These are phyloP conservation scores for Leccinum subfulvum DNA, from an alignment of 1,284 basidiomycete genomes.

Conservation along the genomic window DNA sequence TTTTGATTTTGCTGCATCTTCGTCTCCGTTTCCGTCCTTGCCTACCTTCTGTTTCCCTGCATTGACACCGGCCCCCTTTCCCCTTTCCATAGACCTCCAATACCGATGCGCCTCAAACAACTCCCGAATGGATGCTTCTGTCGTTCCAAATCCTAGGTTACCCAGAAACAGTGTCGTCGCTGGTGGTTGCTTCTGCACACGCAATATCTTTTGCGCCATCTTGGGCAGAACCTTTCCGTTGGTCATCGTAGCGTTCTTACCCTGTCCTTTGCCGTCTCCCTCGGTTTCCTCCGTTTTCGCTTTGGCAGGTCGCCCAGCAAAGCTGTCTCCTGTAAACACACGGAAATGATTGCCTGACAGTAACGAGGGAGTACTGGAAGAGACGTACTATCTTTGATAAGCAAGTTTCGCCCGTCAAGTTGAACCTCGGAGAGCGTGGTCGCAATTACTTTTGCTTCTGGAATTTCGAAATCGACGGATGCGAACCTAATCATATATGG, in stretches of 20 bases:
- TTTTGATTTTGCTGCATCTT: conserved; percentile 25
- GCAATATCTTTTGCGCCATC: conserved; percentile 79
- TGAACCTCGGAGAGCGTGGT: conserved; percentile 80
- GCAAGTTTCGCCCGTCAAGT: conserved; percentile 81
- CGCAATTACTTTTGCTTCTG: conserved; percentile 72
- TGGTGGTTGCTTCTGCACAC: conserved; percentile 80
- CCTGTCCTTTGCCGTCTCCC: conserved; percentile 26
- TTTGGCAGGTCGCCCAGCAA: conserved; percentile 58
- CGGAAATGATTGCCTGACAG: conserved; percentile 7
- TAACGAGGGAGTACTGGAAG: conserved; percentile 6
- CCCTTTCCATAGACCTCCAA: conserved; percentile 29
- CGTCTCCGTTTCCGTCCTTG: conserved; percentile 1
- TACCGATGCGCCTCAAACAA: conserved; percentile 64
- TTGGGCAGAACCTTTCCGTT: conserved; percentile 53
- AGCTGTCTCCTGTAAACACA: conserved; percentile 61
- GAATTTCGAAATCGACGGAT: conserved; percentile 89
- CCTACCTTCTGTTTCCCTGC: conserved; percentile 26
- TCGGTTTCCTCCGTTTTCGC: background rate
- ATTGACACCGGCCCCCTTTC: conserved; percentile 18
- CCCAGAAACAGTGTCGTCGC: conserved; percentile 86
- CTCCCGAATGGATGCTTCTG: conserved; percentile 71
- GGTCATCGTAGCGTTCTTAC: conserved; percentile 29
- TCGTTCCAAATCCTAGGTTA: conserved; percentile 85
- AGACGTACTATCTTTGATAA: conserved; percentile 86
- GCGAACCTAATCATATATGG: conserved; percentile 68